phyloP scores from a whole-genome alignment of 2,329 filamentous ascomycete genomes.

The Thermochaetoides dissita region DNA sequence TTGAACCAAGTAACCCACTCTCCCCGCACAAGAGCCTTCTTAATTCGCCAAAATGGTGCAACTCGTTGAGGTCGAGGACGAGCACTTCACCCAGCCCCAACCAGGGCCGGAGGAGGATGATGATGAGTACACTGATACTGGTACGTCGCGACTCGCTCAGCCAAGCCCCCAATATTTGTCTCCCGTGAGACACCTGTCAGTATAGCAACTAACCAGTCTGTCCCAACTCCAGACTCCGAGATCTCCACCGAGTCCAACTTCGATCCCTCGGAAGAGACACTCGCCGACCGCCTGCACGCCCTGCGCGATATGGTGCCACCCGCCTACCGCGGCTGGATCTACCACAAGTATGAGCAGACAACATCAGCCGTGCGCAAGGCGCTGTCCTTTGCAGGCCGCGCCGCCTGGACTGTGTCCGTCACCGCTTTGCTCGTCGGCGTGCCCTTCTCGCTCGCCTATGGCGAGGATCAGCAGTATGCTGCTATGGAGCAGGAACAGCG shows the following conservation, averaged over 20 bases:
- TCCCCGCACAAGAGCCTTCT: too few relatives aligned
- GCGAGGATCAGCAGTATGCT: slow-evolving; percentile 90
- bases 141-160: slow-evolving; percentile 33
- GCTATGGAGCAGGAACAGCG: slow-evolving; percentile 97
- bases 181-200: neutral
- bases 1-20: too few relatives aligned
- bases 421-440: slow-evolving; percentile 81
- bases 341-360: slow-evolving; percentile 42
- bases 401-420: slow-evolving; percentile 81
- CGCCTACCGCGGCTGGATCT: slow-evolving; percentile 54
- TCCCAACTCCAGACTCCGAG: slow-evolving; percentile 50
- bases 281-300: slow-evolving; percentile 57
- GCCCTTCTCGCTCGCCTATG: slow-evolving; percentile 82
- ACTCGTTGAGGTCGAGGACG: slow-evolving; percentile 91
- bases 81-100: slow-evolving; percentile 70
- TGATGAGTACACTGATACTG: slow-evolving; percentile 86
- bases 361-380: slow-evolving; percentile 44
- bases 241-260: slow-evolving; percentile 70
- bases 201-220: neutral
- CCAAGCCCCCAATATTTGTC: neutral
- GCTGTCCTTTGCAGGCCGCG: slow-evolving; percentile 64
- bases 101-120: slow-evolving; percentile 65
- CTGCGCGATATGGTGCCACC: slow-evolving; percentile 66
- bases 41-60: slow-evolving; percentile 62
- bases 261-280: slow-evolving; percentile 41